Evolutionary conservation across 441 rosid genomes (phyloP).

Genomic region (Melianthus villosus): DNA sequence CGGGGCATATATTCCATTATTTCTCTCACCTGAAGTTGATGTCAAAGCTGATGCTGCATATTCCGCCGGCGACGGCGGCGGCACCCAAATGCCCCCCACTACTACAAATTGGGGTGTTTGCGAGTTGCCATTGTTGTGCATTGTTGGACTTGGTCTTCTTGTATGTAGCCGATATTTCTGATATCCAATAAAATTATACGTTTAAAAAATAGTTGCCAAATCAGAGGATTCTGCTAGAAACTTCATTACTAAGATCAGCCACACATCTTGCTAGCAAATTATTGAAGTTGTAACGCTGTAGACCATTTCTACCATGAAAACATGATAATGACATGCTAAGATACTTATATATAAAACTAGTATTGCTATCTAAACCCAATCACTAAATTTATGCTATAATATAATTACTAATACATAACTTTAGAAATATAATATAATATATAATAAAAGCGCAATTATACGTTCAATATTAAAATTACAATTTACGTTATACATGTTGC

Average conservation of each 20-base stretch:
- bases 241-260: not conserved
- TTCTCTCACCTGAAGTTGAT: conserved; percentile 18
- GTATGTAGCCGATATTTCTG: conserved; percentile 92
- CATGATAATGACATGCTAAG: too few relatives aligned
- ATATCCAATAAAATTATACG: conserved; percentile 4
- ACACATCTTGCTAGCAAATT: too few relatives aligned
- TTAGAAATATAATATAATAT: too few relatives aligned
- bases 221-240: not conserved
- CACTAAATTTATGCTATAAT: too few relatives aligned
- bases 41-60: conserved; percentile 25
- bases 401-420: too few relatives aligned
- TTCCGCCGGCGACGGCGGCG: conserved; percentile 51
- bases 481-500: too few relatives aligned
- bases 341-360: too few relatives aligned
- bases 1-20: conserved; percentile 37
- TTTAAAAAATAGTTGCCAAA: not conserved
- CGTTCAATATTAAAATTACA: too few relatives aligned
- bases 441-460: too few relatives aligned
- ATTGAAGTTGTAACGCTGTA: too few relatives aligned
- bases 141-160: conserved; percentile 43
- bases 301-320: too few relatives aligned
- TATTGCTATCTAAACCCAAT: too few relatives aligned
- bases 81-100: conserved; percentile 82
- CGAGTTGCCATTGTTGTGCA: conserved; percentile 26
- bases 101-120: conserved; percentile 71